Base-by-base conservation (phyloP, 2,329 filamentous ascomycete genomes). In the Aspergillus eucalypticola region DNA sequence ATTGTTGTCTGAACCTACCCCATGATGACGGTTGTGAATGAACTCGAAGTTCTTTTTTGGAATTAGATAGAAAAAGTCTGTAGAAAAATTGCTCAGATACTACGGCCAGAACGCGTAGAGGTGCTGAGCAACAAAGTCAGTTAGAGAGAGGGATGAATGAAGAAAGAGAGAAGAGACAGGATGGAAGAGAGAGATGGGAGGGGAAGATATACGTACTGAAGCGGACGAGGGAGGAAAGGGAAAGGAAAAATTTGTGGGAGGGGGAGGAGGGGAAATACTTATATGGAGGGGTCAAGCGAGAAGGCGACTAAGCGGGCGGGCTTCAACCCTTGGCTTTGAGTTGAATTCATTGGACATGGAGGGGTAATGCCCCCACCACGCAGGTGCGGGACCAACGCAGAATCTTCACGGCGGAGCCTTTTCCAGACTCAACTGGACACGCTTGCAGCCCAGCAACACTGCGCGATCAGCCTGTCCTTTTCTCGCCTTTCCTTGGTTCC, bases 21-120 rank as follows among this genome's bases (percentile, higher is more conserved):
- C 85, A 88, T 88, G 78, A 64, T 86, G 80, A 77, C 75, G 80
- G 82, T 79, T 61, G 50, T 50, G 65, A 62, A 67, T 69, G 74
- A 78, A 76, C 68, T 74, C 78, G 76, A 78, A 79, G 76, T 75
- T 79, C 76, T 78, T 79, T 76, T 75, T 67, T 19, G 27, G 25
- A 44, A 78, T 79, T 76, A 76, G 72, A 77, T 76, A 76, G 76
- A 77, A 61, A 78, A 75, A 66, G 71, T 75, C 75, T 67, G 59
- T 64, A 53, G 60, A 15, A 35, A 66, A 69, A 70, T 75, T 80
- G 78, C 79, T 80, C 79, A 81, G 79, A 76, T 76, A 79, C 78
- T 78, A 81, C 79, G 78, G 79, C 79, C 70, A 35, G 60, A 68
- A 73, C 75, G 79, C 79, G 79, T 81, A 81, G 78, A 81, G 79